Conservation (phyloP, 352 stramenopile species). For the Phytophthora sojae region DNA sequence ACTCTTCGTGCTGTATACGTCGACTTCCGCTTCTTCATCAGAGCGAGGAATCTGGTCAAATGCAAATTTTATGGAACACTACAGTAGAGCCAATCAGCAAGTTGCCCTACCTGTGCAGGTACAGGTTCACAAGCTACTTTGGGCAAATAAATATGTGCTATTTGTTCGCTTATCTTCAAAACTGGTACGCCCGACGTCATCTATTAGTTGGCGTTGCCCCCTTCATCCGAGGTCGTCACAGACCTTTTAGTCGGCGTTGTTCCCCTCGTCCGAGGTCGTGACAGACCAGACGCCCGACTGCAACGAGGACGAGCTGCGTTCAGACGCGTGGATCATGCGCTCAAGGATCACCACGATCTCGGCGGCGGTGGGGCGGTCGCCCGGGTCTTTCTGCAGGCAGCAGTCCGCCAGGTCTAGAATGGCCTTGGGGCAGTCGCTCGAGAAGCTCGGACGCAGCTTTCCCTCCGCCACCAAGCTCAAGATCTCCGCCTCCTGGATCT, state of each 20-base stretch:
- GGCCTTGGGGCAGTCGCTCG: constrained; percentile 43
- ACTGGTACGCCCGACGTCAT: constrained; percentile 3
- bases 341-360: constrained; percentile 50
- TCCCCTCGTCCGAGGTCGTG: constrained; percentile 28
- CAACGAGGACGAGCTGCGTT: constrained; percentile 36
- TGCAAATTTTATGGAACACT: too few relatives aligned
- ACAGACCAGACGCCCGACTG: constrained; percentile 37
- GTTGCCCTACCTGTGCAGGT: too few relatives aligned
- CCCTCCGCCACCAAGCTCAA: constrained; percentile 40
- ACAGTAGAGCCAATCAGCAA: too few relatives aligned
- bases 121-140: neutral
- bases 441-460: constrained; percentile 43
- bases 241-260: constrained; percentile 16
- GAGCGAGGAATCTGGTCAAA: too few relatives aligned
- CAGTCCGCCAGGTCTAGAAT: constrained; percentile 51
- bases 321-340: constrained; percentile 42
- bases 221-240: constrained; percentile 28
- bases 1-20: too few relatives aligned
- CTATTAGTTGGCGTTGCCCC: neutral
- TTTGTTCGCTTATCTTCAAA: constrained; percentile 18
- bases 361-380: constrained; percentile 38
- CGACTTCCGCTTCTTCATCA: too few relatives aligned
- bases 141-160: constrained; percentile 33
- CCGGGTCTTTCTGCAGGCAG: constrained; percentile 45
- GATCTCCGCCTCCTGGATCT: constrained; percentile 46